A percentile compares a stretch with the other conserved stretches of the same genome.
Conservation (phyloP, 805 yeast genomes). For the Scheffersomyces ergatensis region DNA sequence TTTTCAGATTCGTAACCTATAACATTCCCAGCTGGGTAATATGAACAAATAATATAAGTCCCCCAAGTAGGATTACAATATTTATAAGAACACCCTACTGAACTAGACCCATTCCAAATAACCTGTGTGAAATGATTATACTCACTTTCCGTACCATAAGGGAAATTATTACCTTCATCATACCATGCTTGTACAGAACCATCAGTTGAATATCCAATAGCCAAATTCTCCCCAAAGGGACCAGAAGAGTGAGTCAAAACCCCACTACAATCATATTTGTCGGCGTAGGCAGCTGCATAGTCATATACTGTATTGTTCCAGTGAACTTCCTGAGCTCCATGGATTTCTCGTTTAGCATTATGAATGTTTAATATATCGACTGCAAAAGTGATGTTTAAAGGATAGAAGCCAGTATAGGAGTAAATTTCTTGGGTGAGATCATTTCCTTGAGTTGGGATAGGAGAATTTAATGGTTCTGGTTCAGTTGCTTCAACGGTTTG, state of each 20-base stretch:
- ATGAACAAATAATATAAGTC: slow-evolving; percentile 36
- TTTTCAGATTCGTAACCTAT: slow-evolving; percentile 20
- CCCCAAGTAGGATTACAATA: slow-evolving; percentile 32
- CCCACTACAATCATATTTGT: slow-evolving; percentile 33
- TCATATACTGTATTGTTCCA: slow-evolving; percentile 31
- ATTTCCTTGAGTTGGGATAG: background rate
- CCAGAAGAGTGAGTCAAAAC: slow-evolving; percentile 33
- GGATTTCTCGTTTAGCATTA: slow-evolving; percentile 28
- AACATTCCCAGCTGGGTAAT: slow-evolving; percentile 30
- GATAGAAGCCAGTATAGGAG: slow-evolving; percentile 7
- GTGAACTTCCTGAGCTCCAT: slow-evolving; percentile 22
- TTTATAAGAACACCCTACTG: slow-evolving; percentile 34
- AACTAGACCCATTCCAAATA: slow-evolving; percentile 31
- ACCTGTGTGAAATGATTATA: slow-evolving; percentile 40
- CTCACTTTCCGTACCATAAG: slow-evolving; percentile 20
- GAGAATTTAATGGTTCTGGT: background rate
- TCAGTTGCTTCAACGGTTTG: background rate
- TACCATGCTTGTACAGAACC: slow-evolving; percentile 42
- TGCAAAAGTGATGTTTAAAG: slow-evolving; percentile 15
- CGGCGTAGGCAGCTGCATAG: slow-evolving; percentile 31
- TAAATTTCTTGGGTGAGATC: slow-evolving; percentile 1
- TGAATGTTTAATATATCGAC: slow-evolving; percentile 20
- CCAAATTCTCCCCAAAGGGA: slow-evolving; percentile 38
- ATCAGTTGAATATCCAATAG: slow-evolving; percentile 31
- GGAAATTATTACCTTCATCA: slow-evolving; percentile 28